Evolutionary conservation across 179 eudicot species (phyloP).

Genomic region (Corrigiola litoralis): DNA sequence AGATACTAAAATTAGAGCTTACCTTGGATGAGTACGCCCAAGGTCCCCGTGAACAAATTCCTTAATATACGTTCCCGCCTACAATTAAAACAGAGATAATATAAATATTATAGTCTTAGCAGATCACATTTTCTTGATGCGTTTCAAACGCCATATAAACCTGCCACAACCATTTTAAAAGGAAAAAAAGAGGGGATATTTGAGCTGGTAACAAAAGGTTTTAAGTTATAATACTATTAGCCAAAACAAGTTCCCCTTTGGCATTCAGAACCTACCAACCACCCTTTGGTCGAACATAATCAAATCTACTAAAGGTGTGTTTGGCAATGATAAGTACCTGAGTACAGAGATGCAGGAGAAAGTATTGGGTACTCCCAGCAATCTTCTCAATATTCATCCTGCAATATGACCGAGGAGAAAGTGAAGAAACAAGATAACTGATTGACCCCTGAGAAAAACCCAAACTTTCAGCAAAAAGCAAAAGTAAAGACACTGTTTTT

Average conservation of each 20-base stretch:
- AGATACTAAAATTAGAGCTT: slow-evolving; percentile 23
- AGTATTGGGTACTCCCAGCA: slow-evolving; percentile 71
- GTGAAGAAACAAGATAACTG: background rate
- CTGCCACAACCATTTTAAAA: too few species aligned
- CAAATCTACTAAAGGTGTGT: background rate
- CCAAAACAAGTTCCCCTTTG: too few species aligned
- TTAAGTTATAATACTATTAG: too few species aligned
- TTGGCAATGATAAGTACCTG: slow-evolving; percentile 50
- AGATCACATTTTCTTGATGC: too few species aligned
- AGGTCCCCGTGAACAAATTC: slow-evolving; percentile 99
- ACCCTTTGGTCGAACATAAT: background rate
- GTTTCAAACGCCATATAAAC: too few species aligned
- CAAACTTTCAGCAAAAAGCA: background rate
- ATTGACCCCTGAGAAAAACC: too few species aligned
- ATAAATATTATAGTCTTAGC: background rate
- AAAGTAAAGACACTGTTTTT: background rate
- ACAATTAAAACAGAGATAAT: slow-evolving; percentile 7
- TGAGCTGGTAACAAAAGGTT: too few species aligned
- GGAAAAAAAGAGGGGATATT: background rate
- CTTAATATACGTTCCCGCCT: slow-evolving; percentile 99
- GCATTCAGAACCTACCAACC: background rate
- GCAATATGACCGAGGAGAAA: background rate
- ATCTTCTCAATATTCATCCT: slow-evolving; percentile 94
- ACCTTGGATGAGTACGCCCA: slow-evolving; percentile 96
- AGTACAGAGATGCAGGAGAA: slow-evolving; percentile 89